Evolutionary conservation across 2,329 filamentous ascomycete species (phyloP).

Genomic region (Colletotrichum chlorophyti): DNA sequence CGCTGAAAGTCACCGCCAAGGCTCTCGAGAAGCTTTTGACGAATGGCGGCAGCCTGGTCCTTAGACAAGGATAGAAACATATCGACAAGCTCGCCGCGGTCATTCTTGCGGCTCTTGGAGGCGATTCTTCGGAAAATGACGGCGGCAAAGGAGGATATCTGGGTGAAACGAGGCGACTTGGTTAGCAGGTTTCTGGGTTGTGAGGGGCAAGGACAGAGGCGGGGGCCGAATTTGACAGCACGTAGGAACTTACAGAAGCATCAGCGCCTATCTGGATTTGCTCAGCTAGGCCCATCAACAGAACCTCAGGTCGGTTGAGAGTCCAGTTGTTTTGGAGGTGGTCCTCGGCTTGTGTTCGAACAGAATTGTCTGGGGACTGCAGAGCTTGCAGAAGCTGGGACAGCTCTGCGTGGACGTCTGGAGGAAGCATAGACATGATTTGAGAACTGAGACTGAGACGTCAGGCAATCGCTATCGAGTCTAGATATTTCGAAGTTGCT

Average conservation of each 20-base stretch:
- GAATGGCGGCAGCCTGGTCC: conserved; percentile 79
- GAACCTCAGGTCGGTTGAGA: conserved; percentile 77
- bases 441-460: conserved; percentile 7
- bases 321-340: conserved; percentile 93
- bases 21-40: conserved; percentile 81
- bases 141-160: conserved; percentile 90
- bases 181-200: conserved; percentile 2
- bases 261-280: conserved; percentile 84
- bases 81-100: conserved; percentile 75
- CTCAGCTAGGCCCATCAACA: conserved; percentile 93
- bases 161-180: conserved; percentile 19
- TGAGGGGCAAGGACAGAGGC: neutral
- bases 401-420: conserved; percentile 85
- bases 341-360: conserved; percentile 87
- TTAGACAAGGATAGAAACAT: conserved; percentile 81
- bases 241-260: conserved; percentile 61
- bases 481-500: neutral
- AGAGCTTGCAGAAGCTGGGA: conserved; percentile 86
- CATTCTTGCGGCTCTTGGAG: conserved; percentile 83
- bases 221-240: conserved; percentile 1
- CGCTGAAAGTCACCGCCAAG: conserved; percentile 76
- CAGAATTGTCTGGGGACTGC: conserved; percentile 86
- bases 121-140: conserved; percentile 95
- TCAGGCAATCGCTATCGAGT: neutral
- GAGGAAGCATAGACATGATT: conserved; percentile 83